Conservation (phyloP, 2,329 filamentous ascomycete species). For the Trichoderma harzianum region DNA sequence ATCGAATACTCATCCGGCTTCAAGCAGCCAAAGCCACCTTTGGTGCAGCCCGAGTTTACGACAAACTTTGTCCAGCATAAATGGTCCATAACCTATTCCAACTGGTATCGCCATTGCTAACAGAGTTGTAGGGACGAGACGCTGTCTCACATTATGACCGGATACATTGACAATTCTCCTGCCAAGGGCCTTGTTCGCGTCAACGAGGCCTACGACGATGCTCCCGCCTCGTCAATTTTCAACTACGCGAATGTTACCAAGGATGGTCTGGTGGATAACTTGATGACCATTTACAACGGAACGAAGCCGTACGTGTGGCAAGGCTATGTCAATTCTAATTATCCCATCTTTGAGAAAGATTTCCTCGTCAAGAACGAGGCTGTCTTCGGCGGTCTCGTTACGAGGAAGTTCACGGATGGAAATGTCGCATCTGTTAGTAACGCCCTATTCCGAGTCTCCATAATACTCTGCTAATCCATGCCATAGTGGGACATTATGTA, state of each 20-base stretch:
- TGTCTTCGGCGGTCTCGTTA: conserved; percentile 26
- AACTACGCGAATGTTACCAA: conserved; percentile 36
- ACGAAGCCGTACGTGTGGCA: conserved; percentile 27
- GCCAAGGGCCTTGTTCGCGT: conserved; percentile 29
- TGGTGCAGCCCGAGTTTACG: conserved; percentile 31
- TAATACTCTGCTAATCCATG: not conserved
- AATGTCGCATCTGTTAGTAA: conserved; percentile 28
- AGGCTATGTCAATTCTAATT: conserved; percentile 38
- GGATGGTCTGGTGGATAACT: conserved; percentile 36
- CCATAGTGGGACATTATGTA: conserved; percentile 38
- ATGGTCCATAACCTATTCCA: conserved; percentile 26
- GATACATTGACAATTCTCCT: conserved; percentile 36
- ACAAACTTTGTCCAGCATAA: conserved; percentile 39
- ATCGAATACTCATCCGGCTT: conserved; percentile 32
- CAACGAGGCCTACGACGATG: conserved; percentile 31
- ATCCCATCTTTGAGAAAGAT: conserved; percentile 31
- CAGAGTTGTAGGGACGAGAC: conserved; percentile 31
- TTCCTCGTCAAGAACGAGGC: conserved; percentile 28
- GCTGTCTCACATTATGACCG: conserved; percentile 38
- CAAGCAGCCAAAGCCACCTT: conserved; percentile 32
- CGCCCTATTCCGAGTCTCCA: not conserved
- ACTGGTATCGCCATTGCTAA: not conserved
- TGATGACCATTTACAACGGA: conserved; percentile 27
- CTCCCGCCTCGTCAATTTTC: conserved; percentile 32
- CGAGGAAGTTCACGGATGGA: conserved; percentile 21